Evolutionary conservation across 2,329 filamentous ascomycete genomes (phyloP).

Genomic region (Chaetomiaceae sp.): DNA sequence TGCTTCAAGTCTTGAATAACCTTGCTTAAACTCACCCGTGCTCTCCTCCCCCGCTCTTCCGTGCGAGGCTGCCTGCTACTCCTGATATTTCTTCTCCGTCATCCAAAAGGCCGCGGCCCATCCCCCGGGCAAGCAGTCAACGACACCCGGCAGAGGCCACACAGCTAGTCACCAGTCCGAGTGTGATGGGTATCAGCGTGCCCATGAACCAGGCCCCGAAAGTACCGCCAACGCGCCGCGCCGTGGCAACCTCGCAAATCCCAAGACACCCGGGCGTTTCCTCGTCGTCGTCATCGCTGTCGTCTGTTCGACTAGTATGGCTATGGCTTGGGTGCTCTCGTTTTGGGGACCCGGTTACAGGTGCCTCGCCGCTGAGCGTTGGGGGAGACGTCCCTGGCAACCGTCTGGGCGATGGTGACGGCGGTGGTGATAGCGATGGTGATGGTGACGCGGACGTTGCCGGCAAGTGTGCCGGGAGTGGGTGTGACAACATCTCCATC

Average conservation of each 20-base stretch:
- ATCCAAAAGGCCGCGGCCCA: no score
- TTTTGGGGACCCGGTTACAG: background rate
- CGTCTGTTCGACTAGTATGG: background rate
- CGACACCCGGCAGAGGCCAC: background rate
- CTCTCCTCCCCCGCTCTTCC: no score
- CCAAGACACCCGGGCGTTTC: constrained; percentile 5
- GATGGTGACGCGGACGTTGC: background rate
- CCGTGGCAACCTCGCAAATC: constrained; percentile 9
- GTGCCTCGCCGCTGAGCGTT: background rate
- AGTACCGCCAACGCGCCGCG: background rate
- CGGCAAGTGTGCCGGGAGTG: background rate
- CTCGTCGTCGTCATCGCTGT: background rate
- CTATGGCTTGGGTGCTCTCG: background rate
- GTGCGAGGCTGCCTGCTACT: no score
- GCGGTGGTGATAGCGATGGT: background rate
- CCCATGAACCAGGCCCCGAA: constrained; percentile 15
- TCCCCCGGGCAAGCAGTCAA: background rate
- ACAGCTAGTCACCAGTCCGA: constrained; percentile 6
- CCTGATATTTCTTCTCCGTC: no score
- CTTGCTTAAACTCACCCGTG: no score
- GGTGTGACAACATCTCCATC: constrained; percentile 11
- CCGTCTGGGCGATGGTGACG: background rate
- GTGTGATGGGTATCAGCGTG: constrained; percentile 8
- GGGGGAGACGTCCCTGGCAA: no score
- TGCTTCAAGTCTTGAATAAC: background rate